phyloP scores from a whole-genome alignment of 306 rosid species.

The Inga leiocalycina region DNA sequence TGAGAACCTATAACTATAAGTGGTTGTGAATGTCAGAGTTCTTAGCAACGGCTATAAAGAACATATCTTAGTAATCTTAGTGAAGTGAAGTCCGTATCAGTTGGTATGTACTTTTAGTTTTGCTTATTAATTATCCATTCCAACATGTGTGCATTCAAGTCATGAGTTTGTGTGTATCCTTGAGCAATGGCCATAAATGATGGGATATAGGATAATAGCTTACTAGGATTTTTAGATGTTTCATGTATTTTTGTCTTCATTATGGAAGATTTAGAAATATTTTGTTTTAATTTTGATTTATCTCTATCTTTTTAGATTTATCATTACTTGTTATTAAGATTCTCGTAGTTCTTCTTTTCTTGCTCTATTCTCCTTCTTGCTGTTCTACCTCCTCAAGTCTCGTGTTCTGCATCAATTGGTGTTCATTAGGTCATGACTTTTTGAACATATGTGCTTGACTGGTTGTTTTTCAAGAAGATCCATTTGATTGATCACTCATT shows the following conservation, averaged over 20 bases:
- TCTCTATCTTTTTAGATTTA: too few species aligned
- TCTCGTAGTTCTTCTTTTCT: too few species aligned
- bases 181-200: neutral
- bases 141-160: neutral
- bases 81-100: conserved; percentile 7
- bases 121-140: conserved; percentile 15
- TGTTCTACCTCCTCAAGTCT: too few species aligned
- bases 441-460: conserved; percentile 23
- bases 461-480: conserved; percentile 14
- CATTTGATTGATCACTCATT: neutral
- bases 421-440: neutral
- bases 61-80: neutral
- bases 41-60: conserved; percentile 2
- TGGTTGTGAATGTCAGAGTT: neutral
- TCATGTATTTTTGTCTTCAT: too few species aligned
- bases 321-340: too few species aligned
- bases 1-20: neutral
- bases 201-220: too few species aligned
- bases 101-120: conserved; percentile 1
- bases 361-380: too few species aligned
- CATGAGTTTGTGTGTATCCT: neutral
- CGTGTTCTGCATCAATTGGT: too few species aligned
- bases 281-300: too few species aligned
- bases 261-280: too few species aligned
- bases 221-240: too few species aligned